These are phyloP conservation scores for Pseudocercospora cruenta DNA, from an alignment of 2,329 filamentous ascomycete genomes.

Conservation along the genomic window DNA sequence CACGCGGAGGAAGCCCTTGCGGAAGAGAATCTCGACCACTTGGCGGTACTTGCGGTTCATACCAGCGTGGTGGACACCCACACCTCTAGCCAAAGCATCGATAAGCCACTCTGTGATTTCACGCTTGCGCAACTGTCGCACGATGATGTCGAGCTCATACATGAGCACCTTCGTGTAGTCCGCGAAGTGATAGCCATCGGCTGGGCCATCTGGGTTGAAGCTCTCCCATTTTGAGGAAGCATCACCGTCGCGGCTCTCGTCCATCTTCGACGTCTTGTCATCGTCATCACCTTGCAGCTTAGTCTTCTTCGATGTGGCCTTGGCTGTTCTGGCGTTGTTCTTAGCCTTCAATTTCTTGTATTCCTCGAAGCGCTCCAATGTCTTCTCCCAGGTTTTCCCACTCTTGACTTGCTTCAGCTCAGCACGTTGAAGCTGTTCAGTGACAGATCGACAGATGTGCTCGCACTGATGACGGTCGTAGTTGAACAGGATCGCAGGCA, in stretches of 20 bases:
- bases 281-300: slow-evolving; percentile 45
- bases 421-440: slow-evolving; percentile 57
- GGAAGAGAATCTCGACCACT: slow-evolving; percentile 72
- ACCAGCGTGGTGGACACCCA: slow-evolving; percentile 78
- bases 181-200: slow-evolving; percentile 68
- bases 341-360: slow-evolving; percentile 57
- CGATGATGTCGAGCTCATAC: slow-evolving; percentile 62
- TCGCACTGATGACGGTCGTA: slow-evolving; percentile 72
- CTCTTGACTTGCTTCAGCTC: slow-evolving; percentile 62
- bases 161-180: slow-evolving; percentile 61
- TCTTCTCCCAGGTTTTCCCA: slow-evolving; percentile 63
- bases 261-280: slow-evolving; percentile 58
- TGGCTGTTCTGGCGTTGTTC: slow-evolving; percentile 40
- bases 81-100: slow-evolving; percentile 65
- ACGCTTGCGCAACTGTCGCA: slow-evolving; percentile 56
- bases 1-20: slow-evolving; percentile 70
- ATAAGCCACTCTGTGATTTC: slow-evolving; percentile 59
- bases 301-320: slow-evolving; percentile 43
- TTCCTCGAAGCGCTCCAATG: slow-evolving; percentile 61
- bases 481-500: slow-evolving; percentile 78
- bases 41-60: slow-evolving; percentile 79
- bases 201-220: slow-evolving; percentile 68
- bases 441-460: slow-evolving; percentile 55
- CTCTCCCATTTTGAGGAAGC: slow-evolving; percentile 63
- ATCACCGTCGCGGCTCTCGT: slow-evolving; percentile 60